Evolutionary conservation across 129 eudicot genomes (phyloP), one percentile per base, ranked within the genome.

Genomic region (Centella asiatica): DNA sequence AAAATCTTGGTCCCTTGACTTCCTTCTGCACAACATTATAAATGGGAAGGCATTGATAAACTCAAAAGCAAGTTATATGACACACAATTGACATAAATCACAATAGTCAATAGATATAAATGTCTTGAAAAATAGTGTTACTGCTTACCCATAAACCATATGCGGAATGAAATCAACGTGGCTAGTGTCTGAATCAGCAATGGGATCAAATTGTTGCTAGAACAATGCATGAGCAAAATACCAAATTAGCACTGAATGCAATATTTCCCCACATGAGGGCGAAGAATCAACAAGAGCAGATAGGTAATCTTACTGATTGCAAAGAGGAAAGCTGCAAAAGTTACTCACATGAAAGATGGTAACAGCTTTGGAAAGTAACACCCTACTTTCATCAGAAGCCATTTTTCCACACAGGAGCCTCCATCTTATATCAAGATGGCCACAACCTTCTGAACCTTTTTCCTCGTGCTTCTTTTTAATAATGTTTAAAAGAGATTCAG

Each of bases 281-380:
- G 23, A 5, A 44, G 19, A 32, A 45, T 24, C 48, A 10, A 7
- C 48, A 10, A 2, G 20, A 64, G 53, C n/a, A 58, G 23, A 33
- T 26, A 48, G 8, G 59, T 23, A 32, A 3, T 13, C 33, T 32
- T 36, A n/a, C n/a, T 12, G 62, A 28, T 17, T 12, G 37, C 5
- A 32, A 59, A 26, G 2, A 36, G 57, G 52, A 44, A 6, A 22
- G 48, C 27, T 14, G 7, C 29, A 83, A 2, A 19, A 61, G 4
- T 18, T 37, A 76, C 90, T 87, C 65, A 93, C 99, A 74, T 87
- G 99, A 65, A 93, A 93, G n/a, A 93, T 76, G 36, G 88, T 26
- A 63, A 87, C 95, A 24, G 95, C 99, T 27, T 78, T 81, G 19
- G 99, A 73, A 40, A 93, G 81, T 75, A 81, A 69, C 17, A 54